Conservation (phyloP, 1,284 basidiomycete genomes). For the Apiotrichum gamsii region DNA sequence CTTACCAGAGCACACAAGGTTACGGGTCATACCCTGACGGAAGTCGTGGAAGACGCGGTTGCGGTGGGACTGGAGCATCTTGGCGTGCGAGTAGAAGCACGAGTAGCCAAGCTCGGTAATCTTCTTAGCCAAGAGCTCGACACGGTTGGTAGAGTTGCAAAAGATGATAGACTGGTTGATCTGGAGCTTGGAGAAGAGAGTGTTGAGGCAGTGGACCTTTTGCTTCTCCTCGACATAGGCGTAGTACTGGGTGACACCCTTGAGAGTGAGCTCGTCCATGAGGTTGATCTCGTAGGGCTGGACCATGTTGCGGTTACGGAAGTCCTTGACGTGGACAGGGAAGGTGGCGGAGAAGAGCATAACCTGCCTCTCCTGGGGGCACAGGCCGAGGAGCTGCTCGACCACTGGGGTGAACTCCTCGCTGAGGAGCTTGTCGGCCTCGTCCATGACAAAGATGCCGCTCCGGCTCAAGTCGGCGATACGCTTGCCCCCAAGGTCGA, state of each 20-base stretch:
- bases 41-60: conserved; percentile 99
- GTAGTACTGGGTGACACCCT: conserved; percentile 98
- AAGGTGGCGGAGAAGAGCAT: conserved; percentile 99
- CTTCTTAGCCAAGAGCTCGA: conserved; percentile 97
- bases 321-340: conserved; percentile 98
- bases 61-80: conserved; percentile 97
- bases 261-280: conserved; percentile 98
- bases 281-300: conserved; percentile 97
- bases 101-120: conserved; percentile 99
- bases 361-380: conserved; percentile 84
- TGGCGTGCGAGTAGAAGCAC: conserved; percentile 99
- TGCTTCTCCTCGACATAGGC: conserved; percentile 98
- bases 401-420: conserved; percentile 98
- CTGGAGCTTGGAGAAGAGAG: conserved; percentile 61
- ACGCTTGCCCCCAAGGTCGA: conserved; percentile 88
- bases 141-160: conserved; percentile 98
- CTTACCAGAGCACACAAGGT: conserved; percentile 79
- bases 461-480: conserved; percentile 93
- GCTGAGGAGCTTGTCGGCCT: conserved; percentile 95
- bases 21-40: conserved; percentile 94
- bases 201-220: conserved; percentile 81
- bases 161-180: conserved; percentile 99
- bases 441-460: conserved; percentile 97
- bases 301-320: conserved; percentile 98
- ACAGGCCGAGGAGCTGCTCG: conserved; percentile 84